These are phyloP conservation scores for Candida ascalaphidarum DNA, from an alignment of 805 yeast genomes.

Conservation along the genomic window DNA sequence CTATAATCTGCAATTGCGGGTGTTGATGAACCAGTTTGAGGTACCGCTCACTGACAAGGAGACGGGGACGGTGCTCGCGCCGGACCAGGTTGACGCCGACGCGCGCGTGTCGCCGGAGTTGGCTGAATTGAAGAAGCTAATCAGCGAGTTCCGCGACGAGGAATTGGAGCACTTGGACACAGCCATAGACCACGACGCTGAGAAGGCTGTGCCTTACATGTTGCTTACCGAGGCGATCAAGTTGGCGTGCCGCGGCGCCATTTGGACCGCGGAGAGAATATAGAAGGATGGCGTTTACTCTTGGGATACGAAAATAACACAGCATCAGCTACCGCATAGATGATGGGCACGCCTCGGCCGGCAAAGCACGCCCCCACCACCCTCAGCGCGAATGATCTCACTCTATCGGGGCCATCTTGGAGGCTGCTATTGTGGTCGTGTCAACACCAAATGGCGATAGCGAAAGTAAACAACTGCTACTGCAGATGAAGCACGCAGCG, in stretches of 20 bases:
- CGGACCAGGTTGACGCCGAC: conserved; percentile 13
- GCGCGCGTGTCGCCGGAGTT: conserved; percentile 45
- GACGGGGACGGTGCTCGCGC: conserved; percentile 19
- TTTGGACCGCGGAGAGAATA: conserved; percentile 82
- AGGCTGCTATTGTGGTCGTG: too few species aligned
- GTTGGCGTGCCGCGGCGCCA: conserved; percentile 76
- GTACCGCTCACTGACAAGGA: conserved; percentile 29
- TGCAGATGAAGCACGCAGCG: too few species aligned
- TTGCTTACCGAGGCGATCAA: conserved; percentile 84
- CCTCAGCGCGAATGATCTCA: too few species aligned
- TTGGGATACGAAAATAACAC: too few species aligned
- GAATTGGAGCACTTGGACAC: conserved; percentile 93
- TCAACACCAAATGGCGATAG: too few species aligned
- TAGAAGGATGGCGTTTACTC: too few species aligned
- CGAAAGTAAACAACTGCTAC: too few species aligned
- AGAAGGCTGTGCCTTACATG: conserved; percentile 87
- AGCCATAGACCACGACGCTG: conserved; percentile 87
- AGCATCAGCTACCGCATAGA: too few species aligned
- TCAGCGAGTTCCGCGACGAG: conserved; percentile 80
- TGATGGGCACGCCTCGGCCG: too few species aligned
- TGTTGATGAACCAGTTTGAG: conserved; percentile 58
- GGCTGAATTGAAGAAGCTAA: conserved; percentile 45
- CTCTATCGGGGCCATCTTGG: too few species aligned
- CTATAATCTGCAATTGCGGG: conserved; percentile 82
- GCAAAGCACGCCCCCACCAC: too few species aligned